Base-by-base conservation (phyloP, 108 stramenopile species). In the Cyclostephanos tholiformis region DNA sequence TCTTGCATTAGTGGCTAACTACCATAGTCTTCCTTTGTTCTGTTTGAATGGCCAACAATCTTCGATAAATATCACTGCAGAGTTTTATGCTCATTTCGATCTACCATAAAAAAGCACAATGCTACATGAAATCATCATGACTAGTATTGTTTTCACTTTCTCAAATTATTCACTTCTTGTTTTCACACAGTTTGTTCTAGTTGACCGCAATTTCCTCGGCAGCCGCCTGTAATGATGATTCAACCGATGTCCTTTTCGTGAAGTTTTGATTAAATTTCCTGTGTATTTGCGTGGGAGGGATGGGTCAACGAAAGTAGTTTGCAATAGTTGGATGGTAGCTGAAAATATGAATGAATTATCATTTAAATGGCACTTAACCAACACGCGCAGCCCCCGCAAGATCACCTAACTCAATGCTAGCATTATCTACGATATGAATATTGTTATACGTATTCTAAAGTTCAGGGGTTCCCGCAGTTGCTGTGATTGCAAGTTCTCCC, bases 181-280 rank as follows among this genome's bases (percentile, higher is more conserved):
- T 72, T 8, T 51, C 50, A 0, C 67, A 68, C 36, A 81, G 66
- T 51, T 71, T 81, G 23, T 81, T 71, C 69, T 89, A 84, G 69
- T 89, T 89, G 13, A 48, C 55, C 22, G 62, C 75, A 50, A 86
- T 74, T 55, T 93, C 92, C 50, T 88, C 85, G 2, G 87, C 90
- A 9, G 90, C 90, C 38, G 89, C 92, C 64, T 85, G 86, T 16
- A 93, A 88, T 4, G 88, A 86, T 67, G 77, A 65, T 38, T 77
- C 67, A 20, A 87, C 46, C 23, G 80, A 79, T 26, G 79, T 84
- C 4, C 81, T 89, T 11, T 50, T 65, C 20, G 75, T 82, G 23
- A 88, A 78, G 89, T 91, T 63, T 83, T 65, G 49, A 89, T 41
- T 56, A 93, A 91, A 62, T 75, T 89, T n/a, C 78, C 78, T 79